Evolutionary conservation across 106 monocot genomes (phyloP), one percentile per base, ranked within the genome.

Genomic region (Narthecium ossifragum): DNA sequence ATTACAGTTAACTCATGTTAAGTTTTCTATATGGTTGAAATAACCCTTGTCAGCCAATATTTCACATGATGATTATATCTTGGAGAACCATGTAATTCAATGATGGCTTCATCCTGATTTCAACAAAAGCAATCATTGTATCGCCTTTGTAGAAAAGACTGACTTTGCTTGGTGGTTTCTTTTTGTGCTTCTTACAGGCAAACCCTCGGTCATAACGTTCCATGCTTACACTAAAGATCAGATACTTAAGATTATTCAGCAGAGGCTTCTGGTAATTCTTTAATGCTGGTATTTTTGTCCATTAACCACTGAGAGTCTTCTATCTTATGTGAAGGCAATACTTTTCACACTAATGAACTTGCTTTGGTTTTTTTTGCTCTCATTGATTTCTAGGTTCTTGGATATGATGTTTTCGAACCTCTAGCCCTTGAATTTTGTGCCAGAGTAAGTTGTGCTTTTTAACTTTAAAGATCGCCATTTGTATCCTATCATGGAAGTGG

Each of bases 361-460:
- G 8, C 15, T 30, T 62, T 30, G 26, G 23, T 26, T 46, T 63
- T 20, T 34, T 51, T 47, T 38, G 11, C 7, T 28, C n/a, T n/a
- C 26, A 46, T 39, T 43, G 49, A 25, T 53, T 30, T 41, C 21
- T 63, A 94, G 94, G 78, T 60, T 77, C 84, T 91, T 61, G 80
- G 69, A 31, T 91, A 70, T 59, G 71, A 82, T 60, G 81, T 84
- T 32, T 98, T 98, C 64, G 63, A 90, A 72, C 62, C 78, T 47
- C 53, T 67, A 38, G 86, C 96, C 48, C 69, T 98, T 50, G 86
- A 98, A 45, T 87, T 84, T 51, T 98, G 96, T 72, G 90, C 90
- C 9, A 87, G 86, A 72, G 94, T 94, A 75, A 90, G 89, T 78
- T 33, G 24, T 32, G 0, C 7, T 4, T 43, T 67, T 54, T 8